A percentile compares a stretch with the other conserved stretches of the same genome.
Conservation (phyloP, 1,139 yeast genomes). For the Zygoascus sp. region DNA sequence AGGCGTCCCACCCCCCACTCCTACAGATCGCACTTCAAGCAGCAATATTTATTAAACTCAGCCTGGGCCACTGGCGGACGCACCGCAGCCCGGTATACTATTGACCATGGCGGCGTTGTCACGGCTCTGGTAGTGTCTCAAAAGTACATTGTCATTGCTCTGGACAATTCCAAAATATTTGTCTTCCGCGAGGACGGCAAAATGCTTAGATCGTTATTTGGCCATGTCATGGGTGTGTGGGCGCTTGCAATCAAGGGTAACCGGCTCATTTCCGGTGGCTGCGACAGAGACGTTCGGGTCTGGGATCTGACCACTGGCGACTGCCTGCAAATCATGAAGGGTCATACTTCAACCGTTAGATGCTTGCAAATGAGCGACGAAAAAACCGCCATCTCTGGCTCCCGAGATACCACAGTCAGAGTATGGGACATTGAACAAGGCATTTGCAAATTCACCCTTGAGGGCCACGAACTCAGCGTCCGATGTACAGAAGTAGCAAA, state of each 20-base stretch:
- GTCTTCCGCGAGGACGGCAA: conserved; percentile 58
- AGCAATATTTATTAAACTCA: conserved; percentile 39
- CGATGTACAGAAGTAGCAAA: conserved; percentile 64
- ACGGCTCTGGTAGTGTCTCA: conserved; percentile 38
- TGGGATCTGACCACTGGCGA: conserved; percentile 77
- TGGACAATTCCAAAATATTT: conserved; percentile 42
- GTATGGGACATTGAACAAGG: conserved; percentile 88
- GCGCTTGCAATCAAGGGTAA: conserved; percentile 79
- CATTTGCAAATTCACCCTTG: conserved; percentile 65
- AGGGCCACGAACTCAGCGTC: conserved; percentile 71
- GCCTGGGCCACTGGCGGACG: conserved; percentile 43
- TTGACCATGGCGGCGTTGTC: conserved; percentile 38
- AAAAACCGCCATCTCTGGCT: conserved; percentile 75
- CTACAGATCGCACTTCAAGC: conserved; percentile 41
- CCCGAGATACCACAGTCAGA: conserved; percentile 83
- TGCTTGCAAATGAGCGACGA: conserved; percentile 76
- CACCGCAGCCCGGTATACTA: conserved; percentile 39
- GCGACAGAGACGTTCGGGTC: conserved; percentile 85
- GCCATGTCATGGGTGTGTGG: conserved; percentile 98
- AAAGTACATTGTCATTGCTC: conserved; percentile 39
- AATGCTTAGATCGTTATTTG: conserved; percentile 62
- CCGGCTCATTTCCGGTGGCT: conserved; percentile 81
- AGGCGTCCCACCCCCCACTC: conserved; percentile 34
- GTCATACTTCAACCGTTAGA: conserved; percentile 91
- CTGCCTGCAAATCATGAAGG: conserved; percentile 76